phyloP scores from a whole-genome alignment of 805 yeast species.

The Saturnispora sekii region DNA sequence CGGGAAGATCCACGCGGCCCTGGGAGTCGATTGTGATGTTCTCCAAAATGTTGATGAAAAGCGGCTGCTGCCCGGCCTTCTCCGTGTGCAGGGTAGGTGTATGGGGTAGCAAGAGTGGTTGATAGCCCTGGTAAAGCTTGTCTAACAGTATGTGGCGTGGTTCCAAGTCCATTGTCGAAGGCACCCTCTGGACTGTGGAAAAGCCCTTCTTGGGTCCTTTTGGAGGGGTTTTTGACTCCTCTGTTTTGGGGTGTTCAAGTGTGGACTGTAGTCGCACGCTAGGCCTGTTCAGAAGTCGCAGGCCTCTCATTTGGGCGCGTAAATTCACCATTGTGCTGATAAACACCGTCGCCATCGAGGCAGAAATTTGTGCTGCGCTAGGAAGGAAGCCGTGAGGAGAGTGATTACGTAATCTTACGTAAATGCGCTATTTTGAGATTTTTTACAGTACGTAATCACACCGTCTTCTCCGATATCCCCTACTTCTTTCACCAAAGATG shows the following conservation, averaged over 20 bases:
- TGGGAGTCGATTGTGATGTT: conserved; percentile 18
- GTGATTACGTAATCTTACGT: too few relatives aligned
- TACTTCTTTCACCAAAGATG: not conserved
- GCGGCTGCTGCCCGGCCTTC: conserved; percentile 19
- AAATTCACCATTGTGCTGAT: too few relatives aligned
- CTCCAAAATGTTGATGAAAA: conserved; percentile 28
- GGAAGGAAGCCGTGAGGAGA: too few relatives aligned
- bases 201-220: conserved; percentile 20
- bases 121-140: conserved; percentile 28
- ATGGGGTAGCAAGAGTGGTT: conserved; percentile 27
- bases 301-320: too few relatives aligned
- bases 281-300: too few relatives aligned
- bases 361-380: too few relatives aligned
- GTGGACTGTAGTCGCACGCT: not conserved
- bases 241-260: not conserved
- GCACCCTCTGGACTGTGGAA: conserved; percentile 27
- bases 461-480: not conserved
- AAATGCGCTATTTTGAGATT: too few relatives aligned
- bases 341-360: too few relatives aligned
- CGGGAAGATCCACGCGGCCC: conserved; percentile 1
- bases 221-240: not conserved
- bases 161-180: conserved; percentile 24
- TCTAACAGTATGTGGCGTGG: conserved; percentile 28
- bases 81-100: conserved; percentile 18
- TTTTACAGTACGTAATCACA: too few relatives aligned